Evolutionary conservation across 192 early-diverging fungal species (phyloP), one percentile per base, ranked within the genome.

Genomic region (Rhizophagus sp.): DNA sequence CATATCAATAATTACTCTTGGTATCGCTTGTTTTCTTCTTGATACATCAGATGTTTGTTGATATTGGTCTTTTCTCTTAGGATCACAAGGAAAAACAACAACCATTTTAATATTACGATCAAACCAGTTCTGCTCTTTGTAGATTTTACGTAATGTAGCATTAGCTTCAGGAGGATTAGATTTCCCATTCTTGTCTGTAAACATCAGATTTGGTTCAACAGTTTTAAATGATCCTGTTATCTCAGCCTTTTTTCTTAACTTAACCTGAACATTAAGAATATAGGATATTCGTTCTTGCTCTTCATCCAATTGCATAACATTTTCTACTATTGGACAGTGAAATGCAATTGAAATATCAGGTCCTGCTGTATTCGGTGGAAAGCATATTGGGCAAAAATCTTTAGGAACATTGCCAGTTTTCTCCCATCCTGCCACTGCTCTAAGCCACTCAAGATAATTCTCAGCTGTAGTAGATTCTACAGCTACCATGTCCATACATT

Each of bases 271-370:
- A 7, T 27, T 66, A 30, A 66, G 65, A 33, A 66, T 66, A 66
- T 66, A 66, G 27, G 65, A 25, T 66, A 30, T 66, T 30, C 33
- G 25, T 11, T 44, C 9, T 44, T 44, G 8, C 7, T 66, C 25
- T 33, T 30, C 13, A 52, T 52, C 17, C 50, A 52, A 52, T 2
- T 0, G 15, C 52, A 57, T 57, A 19, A 22, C 19, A 19, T 57
- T 0, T 57, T 19, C 52, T 66, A 0, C 27, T 27, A 7, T 8
- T 30, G 24, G 25, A 66, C 30, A 66, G 64, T 4, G 0, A 66
- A 66, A 66, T 24, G 64, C 64, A 66, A 66, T 30, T 30, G 25
- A 66, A 15, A 66, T 66, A 66, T 66, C 25, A 30, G 64, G 64
- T 33, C 24, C 64, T 19, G 64, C 24, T 9, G 4, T 27, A 33